Conservation (phyloP, 1,284 basidiomycete genomes). For the Schizophyllum commune region DNA sequence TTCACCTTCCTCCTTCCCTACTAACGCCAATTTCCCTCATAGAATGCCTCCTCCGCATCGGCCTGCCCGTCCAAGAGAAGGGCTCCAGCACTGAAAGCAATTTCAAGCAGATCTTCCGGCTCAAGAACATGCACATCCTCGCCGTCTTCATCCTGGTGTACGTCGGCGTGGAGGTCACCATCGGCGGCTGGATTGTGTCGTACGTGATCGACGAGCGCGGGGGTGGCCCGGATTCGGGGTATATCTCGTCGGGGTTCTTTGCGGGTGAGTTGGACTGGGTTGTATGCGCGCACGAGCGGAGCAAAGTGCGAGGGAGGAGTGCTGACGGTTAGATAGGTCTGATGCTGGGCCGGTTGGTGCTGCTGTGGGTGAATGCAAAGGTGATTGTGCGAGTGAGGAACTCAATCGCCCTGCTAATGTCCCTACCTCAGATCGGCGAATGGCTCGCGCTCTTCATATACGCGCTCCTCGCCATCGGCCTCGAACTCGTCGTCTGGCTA, state of each 20-base stretch:
- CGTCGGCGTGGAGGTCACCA: conserved; percentile 10
- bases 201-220: conserved; percentile 31
- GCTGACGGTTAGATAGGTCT: conserved; percentile 20
- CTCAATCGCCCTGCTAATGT: neutral
- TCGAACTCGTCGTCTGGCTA: conserved; percentile 7
- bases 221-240: conserved; percentile 28
- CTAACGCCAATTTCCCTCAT: neutral
- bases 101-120: conserved; percentile 46
- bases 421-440: conserved; percentile 6
- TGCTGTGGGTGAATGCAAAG: conserved; percentile 11
- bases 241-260: conserved; percentile 33
- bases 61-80: conserved; percentile 26
- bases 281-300: neutral
- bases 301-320: neutral
- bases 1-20: too few species aligned
- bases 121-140: conserved; percentile 47
- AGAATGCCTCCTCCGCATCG: conserved; percentile 36
- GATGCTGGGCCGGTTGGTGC: conserved; percentile 32
- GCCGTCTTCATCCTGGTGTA: conserved; percentile 49
- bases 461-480: conserved; percentile 10
- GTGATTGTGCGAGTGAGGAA: conserved; percentile 1
- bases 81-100: conserved; percentile 29
- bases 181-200: conserved; percentile 36
- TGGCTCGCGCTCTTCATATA: conserved; percentile 11
- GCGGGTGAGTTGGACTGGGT: conserved; percentile 18